Conservation (phyloP, 306 rosid species). For the Trifolium dubium region DNA sequence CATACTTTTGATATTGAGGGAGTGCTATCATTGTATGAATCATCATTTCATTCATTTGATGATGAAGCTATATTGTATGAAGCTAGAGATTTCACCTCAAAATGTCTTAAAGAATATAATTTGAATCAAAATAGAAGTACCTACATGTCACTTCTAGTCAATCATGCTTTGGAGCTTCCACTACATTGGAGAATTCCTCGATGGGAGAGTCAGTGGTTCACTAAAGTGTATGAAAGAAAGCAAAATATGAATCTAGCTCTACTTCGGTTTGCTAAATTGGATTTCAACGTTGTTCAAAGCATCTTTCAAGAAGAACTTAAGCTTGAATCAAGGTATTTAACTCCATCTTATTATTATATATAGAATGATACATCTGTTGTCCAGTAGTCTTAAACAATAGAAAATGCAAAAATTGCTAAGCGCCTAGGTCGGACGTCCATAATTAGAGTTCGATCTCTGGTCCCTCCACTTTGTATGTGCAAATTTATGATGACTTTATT, state of each 20-base stretch:
- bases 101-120: not conserved
- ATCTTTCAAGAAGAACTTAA: not conserved
- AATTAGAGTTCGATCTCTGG: too few relatives aligned
- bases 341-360: too few relatives aligned
- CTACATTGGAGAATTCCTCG: conserved; percentile 23
- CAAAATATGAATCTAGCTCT: not conserved
- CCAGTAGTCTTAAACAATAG: too few relatives aligned
- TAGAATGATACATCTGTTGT: too few relatives aligned
- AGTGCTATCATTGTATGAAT: conserved; percentile 1
- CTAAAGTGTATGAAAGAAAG: not conserved
- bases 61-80: conserved; percentile 13
- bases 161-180: conserved; percentile 24
- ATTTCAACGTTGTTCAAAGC: conserved; percentile 23
- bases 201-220: conserved; percentile 11
- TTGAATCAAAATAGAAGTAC: not conserved
- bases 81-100: conserved; percentile 20
- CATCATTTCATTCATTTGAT: not conserved
- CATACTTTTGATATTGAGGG: not conserved
- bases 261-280: not conserved
- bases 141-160: not conserved
- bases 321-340: not conserved
- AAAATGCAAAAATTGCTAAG: too few relatives aligned
- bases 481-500: too few relatives aligned
- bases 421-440: too few relatives aligned
- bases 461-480: too few relatives aligned